Evolutionary conservation across 2,329 filamentous ascomycete species (phyloP).

Genomic region (Microdochium paspali): DNA sequence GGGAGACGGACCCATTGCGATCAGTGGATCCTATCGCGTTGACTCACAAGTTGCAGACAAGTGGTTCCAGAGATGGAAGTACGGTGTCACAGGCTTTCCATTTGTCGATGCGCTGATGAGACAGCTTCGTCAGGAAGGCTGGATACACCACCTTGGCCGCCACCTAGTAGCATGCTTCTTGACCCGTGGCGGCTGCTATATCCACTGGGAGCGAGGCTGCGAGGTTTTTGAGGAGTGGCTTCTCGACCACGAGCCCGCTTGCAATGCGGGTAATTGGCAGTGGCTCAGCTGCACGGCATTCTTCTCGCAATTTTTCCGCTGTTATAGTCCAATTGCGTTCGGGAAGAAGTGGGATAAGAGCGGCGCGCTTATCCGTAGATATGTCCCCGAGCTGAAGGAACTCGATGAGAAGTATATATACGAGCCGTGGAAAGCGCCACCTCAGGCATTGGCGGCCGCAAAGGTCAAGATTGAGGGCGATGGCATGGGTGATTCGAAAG

Average conservation of each 20-base stretch:
- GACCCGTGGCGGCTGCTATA: constrained; percentile 69
- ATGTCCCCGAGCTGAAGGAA: constrained; percentile 55
- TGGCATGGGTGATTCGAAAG: constrained; percentile 27
- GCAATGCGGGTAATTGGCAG: constrained; percentile 70
- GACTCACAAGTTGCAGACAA: constrained; percentile 52
- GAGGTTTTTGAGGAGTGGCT: constrained; percentile 72
- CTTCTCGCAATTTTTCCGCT: constrained; percentile 61
- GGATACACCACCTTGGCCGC: constrained; percentile 71
- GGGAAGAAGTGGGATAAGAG: constrained; percentile 68
- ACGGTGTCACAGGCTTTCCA: constrained; percentile 64
- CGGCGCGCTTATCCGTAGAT: constrained; percentile 53
- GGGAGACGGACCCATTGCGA: constrained; percentile 28
- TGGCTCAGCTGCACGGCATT: constrained; percentile 72
- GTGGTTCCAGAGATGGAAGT: constrained; percentile 61
- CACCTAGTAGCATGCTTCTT: constrained; percentile 75
- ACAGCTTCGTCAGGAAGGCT: constrained; percentile 61
- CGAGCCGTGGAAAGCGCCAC: constrained; percentile 68
- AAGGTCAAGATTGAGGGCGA: constrained; percentile 48
- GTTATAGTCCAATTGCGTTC: constrained; percentile 63
- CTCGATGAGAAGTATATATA: constrained; percentile 65
- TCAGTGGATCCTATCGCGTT: constrained; percentile 53
- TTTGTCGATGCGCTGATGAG: constrained; percentile 78
- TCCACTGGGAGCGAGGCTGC: constrained; percentile 70
- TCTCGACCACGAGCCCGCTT: constrained; percentile 65
- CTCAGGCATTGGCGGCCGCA: constrained; percentile 59